Base-by-base conservation (phyloP, 441 rosid species). In the Corymbia calophylla region DNA sequence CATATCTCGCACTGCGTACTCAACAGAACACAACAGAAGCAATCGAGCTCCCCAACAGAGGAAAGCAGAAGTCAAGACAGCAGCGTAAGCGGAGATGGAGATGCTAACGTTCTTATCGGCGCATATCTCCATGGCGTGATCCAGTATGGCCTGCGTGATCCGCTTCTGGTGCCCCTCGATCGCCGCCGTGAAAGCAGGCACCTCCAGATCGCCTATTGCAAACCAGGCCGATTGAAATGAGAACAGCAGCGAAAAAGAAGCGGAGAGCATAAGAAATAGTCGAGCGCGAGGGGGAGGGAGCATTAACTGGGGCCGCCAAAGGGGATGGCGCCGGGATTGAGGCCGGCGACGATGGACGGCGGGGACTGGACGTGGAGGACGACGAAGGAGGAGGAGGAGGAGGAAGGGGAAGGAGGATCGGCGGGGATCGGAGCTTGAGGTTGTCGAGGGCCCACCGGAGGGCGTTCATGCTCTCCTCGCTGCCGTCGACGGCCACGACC, bases 381-480 rank as follows among this genome's bases (percentile, higher is more conserved):
- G 91, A 94, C 86, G 93, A 98, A 95, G 56, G 93, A 92, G 53
- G 94, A 94, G 10, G 93, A 87, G 55, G 91, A 31, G n/a, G n/a
- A n/a, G 27, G 91, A 31, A 21, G 90, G 35, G 90, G 91, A 48
- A 27, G 90, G 56, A 89, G 97, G 93, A 86, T 89, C 96, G 51
- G 95, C 53, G 88, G 95, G 66, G 94, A 89, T 87, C 97, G 95
- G 93, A 95, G 97, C 93, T 94, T 94, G 91, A 96, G 94, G 89
- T 96, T 97, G 90, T 93, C 95, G 7, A 97, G 94, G 87, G 96
- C 97, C 98, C 98, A 98, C 84, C 88, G 93, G 88, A 97, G 92
- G 92, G 99, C 97, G 92, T 92, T 91, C 98, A 98, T 96, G 93
- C 99, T 97, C 93, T 95, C 96, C 89, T 98, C 97, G 94, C 96